A percentile compares a stretch with the other conserved stretches of the same genome.
Evolutionary conservation across 768 basidiomycete species (phyloP).

Genomic region (Nidularia pulvinata): DNA sequence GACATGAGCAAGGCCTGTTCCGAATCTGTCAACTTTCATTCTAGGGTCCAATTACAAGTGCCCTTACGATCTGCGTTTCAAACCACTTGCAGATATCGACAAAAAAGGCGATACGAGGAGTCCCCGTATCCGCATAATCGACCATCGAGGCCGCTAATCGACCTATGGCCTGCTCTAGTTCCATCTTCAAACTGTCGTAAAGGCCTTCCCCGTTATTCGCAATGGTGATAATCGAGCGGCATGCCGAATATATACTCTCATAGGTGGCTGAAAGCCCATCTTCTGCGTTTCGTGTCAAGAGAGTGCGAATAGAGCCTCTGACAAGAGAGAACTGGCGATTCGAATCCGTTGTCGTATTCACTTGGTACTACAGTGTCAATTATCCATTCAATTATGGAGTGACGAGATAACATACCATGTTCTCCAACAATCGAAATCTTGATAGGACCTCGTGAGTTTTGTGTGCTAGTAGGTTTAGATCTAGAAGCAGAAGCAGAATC

Average conservation of each 20-base stretch:
- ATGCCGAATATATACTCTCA: slow-evolving; percentile 56
- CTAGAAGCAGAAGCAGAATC: slow-evolving; percentile 71
- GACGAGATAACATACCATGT: slow-evolving; percentile 25
- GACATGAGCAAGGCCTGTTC: slow-evolving; percentile 56
- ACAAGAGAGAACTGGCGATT: slow-evolving; percentile 24
- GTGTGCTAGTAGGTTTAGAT: slow-evolving; percentile 28
- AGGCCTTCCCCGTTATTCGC: slow-evolving; percentile 54
- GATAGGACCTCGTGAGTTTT: slow-evolving; percentile 28
- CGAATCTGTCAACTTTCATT: not conserved
- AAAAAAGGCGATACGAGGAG: slow-evolving; percentile 61
- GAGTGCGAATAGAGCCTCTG: slow-evolving; percentile 30
- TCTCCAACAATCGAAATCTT: slow-evolving; percentile 46
- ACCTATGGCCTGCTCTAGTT: slow-evolving; percentile 56
- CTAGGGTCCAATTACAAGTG: not conserved
- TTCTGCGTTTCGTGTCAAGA: slow-evolving; percentile 33
- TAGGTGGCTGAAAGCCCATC: slow-evolving; percentile 45
- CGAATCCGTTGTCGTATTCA: slow-evolving; percentile 10
- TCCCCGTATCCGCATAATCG: slow-evolving; percentile 21
- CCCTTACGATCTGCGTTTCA: slow-evolving; percentile 60
- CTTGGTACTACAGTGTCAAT: slow-evolving; percentile 3
- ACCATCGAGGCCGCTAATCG: slow-evolving; percentile 37
- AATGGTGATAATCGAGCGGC: slow-evolving; percentile 53
- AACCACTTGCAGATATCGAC: slow-evolving; percentile 63
- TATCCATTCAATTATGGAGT: not conserved
- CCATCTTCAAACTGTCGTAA: slow-evolving; percentile 54